A percentile compares a stretch with the other conserved stretches of the same genome.
Evolutionary conservation across 2,329 filamentous ascomycete species (phyloP).

Genomic region (Colletotrichum navitas): DNA sequence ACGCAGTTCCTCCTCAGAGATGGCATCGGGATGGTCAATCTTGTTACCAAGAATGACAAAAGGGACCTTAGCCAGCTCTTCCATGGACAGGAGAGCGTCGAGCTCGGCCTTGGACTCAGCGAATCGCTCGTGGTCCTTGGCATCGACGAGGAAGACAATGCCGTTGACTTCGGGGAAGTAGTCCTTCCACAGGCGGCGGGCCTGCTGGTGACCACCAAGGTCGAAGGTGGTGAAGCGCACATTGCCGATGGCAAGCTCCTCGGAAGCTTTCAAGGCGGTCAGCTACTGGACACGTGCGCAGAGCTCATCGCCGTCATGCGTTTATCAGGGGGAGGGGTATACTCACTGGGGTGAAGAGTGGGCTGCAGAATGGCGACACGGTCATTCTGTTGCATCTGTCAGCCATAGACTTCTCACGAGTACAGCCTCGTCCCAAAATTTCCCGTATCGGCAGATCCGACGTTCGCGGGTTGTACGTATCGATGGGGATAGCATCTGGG

Average conservation of each 20-base stretch:
- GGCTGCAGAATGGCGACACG: constrained; percentile 91
- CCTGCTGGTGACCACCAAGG: constrained; percentile 93
- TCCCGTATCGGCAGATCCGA: constrained; percentile 20
- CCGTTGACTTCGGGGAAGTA: constrained; percentile 97
- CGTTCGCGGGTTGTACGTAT: background rate
- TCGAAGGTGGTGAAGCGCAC: constrained; percentile 96
- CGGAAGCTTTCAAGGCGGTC: constrained; percentile 71
- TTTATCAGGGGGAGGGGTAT: constrained; percentile 16
- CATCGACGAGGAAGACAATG: constrained; percentile 97
- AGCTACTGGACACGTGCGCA: constrained; percentile 46
- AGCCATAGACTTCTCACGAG: constrained; percentile 42
- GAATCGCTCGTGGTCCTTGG: constrained; percentile 96
- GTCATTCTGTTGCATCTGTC: constrained; percentile 75
- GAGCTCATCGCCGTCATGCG: constrained; percentile 2
- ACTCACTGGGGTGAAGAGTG: constrained; percentile 89
- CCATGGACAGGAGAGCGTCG: constrained; percentile 94
- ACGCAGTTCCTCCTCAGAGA: constrained; percentile 95
- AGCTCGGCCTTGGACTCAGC: constrained; percentile 96
- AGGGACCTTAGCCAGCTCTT: constrained; percentile 94
- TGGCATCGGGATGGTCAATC: constrained; percentile 97
- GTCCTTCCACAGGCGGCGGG: constrained; percentile 94
- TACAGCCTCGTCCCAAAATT: constrained; percentile 37
- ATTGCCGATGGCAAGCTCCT: constrained; percentile 93
- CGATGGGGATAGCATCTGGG: background rate
- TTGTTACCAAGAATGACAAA: constrained; percentile 99